phyloP scores from a whole-genome alignment of 257 asterid species.

The Haberlea rhodopensis region DNA sequence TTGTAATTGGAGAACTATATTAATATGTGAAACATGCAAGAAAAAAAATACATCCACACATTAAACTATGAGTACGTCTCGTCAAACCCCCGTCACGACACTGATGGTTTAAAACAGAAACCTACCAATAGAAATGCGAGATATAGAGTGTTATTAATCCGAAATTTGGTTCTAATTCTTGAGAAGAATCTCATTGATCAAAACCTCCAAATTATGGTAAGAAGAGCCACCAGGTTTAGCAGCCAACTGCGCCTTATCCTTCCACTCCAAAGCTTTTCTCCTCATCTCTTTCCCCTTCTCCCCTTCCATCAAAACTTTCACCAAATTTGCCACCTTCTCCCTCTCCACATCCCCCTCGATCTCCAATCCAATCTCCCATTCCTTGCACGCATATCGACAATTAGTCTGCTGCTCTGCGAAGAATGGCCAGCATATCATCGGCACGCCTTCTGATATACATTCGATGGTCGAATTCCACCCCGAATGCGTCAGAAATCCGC shows the following conservation, averaged over 20 bases:
- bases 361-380: conserved; percentile 58
- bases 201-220: conserved; percentile 32
- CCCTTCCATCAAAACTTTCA: conserved; percentile 59
- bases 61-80: too few species aligned
- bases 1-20: too few species aligned
- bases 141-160: too few species aligned
- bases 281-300: conserved; percentile 54
- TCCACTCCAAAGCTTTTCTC: conserved; percentile 52
- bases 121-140: too few species aligned
- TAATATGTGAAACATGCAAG: too few species aligned
- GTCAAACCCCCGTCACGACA: too few species aligned
- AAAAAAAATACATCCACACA: too few species aligned
- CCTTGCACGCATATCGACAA: conserved; percentile 43
- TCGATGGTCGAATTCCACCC: conserved; percentile 73
- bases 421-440: conserved; percentile 75
- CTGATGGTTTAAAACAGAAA: too few species aligned
- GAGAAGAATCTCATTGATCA: conserved; percentile 44
- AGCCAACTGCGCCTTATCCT: conserved; percentile 40
- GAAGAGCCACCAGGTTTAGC: conserved; percentile 42
- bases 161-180: conserved; percentile 17
- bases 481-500: conserved; percentile 55
- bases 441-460: conserved; percentile 51
- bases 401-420: conserved; percentile 71
- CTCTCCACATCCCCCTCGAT: conserved; percentile 48
- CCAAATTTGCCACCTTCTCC: conserved; percentile 47